These are phyloP conservation scores for Chrysosporium keratinophilum DNA, from an alignment of 2,329 filamentous ascomycete species.

Conservation along the genomic window DNA sequence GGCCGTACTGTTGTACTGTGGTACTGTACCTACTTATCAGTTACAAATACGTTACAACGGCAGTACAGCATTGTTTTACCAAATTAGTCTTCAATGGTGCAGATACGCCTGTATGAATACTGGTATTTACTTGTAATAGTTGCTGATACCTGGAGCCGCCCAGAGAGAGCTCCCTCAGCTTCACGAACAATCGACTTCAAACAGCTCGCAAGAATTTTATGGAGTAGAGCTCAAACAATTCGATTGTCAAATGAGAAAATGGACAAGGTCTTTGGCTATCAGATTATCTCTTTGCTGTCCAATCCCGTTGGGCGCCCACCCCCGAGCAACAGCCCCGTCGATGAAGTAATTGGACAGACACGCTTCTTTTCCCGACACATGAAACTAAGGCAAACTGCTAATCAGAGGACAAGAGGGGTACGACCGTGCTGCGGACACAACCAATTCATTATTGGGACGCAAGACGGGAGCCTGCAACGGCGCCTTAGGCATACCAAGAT, in stretches of 20 bases:
- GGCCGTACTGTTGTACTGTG: background rate
- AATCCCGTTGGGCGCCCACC: conserved; percentile 5
- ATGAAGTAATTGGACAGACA: conserved; percentile 7
- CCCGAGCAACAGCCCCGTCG: conserved; percentile 2
- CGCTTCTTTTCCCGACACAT: background rate
- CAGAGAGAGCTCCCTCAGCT: background rate
- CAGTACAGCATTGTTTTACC: background rate
- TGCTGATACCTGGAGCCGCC: background rate
- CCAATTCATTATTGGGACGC: background rate
- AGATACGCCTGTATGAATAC: background rate
- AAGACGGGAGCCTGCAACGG: background rate
- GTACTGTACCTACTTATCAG: conserved; percentile 6
- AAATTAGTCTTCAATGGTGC: background rate
- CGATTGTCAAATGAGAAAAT: conserved; percentile 1
- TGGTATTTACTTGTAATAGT: conserved; percentile 7
- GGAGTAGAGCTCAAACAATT: background rate
- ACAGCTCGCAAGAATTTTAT: background rate
- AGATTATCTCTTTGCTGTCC: background rate
- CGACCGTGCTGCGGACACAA: background rate
- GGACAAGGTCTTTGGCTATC: background rate
- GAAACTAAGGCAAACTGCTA: background rate
- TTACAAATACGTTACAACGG: conserved; percentile 1
- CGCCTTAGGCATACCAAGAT: conserved; percentile 3
- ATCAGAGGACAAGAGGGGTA: background rate
- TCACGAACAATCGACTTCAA: background rate